A percentile compares a stretch with the other conserved stretches of the same genome.
Conservation (phyloP, 1,139 yeast genomes). For the Pichia cactophila region DNA sequence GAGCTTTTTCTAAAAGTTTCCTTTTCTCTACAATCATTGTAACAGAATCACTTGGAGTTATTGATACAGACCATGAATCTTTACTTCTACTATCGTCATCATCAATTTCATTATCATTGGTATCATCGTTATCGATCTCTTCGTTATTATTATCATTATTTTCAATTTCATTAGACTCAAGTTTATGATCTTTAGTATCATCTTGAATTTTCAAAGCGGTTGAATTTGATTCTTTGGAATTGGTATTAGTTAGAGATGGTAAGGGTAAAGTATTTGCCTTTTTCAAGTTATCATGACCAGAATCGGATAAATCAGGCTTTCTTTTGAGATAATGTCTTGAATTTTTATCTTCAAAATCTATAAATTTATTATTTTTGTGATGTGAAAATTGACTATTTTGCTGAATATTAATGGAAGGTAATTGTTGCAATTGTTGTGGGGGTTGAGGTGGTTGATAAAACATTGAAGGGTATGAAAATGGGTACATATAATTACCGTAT, state of each 20-base stretch:
- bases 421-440: background rate
- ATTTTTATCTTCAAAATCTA: constrained; percentile 10
- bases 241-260: background rate
- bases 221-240: no score
- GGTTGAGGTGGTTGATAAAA: constrained; percentile 1
- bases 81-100: background rate
- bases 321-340: constrained; percentile 6
- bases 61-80: constrained; percentile 10
- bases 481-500: background rate
- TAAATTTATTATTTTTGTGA: background rate
- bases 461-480: background rate
- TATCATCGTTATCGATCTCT: background rate
- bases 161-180: no score
- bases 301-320: background rate
- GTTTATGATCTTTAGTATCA: no score
- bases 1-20: background rate
- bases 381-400: background rate
- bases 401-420: background rate
- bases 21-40: constrained; percentile 10
- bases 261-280: background rate
- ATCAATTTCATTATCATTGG: background rate
- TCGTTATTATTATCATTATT: background rate
- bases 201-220: no score
- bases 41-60: constrained; percentile 18
- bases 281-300: background rate